Evolutionary conservation across 148 eudicot species (phyloP), one percentile per base, ranked within the genome.

Genomic region (Dianthus caryophyllus): DNA sequence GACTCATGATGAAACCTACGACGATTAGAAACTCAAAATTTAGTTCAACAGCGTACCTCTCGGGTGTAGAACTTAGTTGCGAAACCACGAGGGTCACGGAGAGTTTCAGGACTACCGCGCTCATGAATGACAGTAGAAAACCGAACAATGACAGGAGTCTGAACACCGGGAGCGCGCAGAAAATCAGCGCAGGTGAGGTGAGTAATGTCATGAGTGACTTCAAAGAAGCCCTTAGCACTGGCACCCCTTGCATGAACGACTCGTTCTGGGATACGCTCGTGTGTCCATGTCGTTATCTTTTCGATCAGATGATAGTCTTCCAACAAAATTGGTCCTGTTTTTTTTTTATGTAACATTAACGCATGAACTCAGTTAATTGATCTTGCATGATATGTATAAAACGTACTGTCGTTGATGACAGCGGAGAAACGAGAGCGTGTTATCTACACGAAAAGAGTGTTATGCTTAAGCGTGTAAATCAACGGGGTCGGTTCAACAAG

Each of bases 101-200:
- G 61, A 56, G 96, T 89, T 81, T 92, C 94, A 55, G 98, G 98
- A 71, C 96, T 92, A 44, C 94, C 97, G 68, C 96, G 96, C 67
- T 92, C 98, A 78, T 92, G 98, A 73, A 89, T 89, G 51, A 92
- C 98, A 64, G 98, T 92, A 13, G 98, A 92, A 76, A 92, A 89
- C 41, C 96, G 91, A 65, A 92, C 96, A 76, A 92, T 92, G n/a
- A 87, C 86, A 22, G 98, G 98, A 16, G 98, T 89, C 66, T 92
- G 98, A 18, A 87, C 96, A 18, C 96, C 98, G 5, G 97, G 97
- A 30, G 97, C 87, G 49, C 94, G 77, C 53, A 92, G 83, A 73
- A 92, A 92, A 79, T 92, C 97, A 69, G 97, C 98, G 74, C 96
- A 89, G 9, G 94, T 87, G 55, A 92, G 94, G 69, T 84, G 73